Evolutionary conservation across 1,284 basidiomycete genomes (phyloP).

Genomic region (Tilletia horrida): DNA sequence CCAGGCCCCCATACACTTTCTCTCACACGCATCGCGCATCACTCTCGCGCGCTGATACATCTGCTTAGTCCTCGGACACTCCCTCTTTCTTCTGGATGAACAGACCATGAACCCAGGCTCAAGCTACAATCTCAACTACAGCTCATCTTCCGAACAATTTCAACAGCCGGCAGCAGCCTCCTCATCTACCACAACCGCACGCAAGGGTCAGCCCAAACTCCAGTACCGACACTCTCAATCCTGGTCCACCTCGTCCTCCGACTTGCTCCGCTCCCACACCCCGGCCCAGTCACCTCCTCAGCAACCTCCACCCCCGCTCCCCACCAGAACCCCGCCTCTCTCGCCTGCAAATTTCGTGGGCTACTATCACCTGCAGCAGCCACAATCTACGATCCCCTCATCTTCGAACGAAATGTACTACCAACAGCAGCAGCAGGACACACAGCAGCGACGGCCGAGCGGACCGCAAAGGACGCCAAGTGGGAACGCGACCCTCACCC

Average conservation of each 20-base stretch:
- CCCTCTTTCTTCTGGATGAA: no score
- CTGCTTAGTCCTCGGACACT: neutral
- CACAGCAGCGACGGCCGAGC: neutral
- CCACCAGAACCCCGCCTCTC: conserved; percentile 3
- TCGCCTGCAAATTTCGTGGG: neutral
- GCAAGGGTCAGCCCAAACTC: neutral
- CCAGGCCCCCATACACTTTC: neutral
- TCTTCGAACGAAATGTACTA: neutral
- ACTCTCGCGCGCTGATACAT: neutral
- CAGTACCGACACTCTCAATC: conserved; percentile 1
- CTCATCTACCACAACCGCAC: neutral
- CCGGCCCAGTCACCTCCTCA: neutral
- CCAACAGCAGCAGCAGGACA: conserved; percentile 1
- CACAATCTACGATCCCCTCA: neutral
- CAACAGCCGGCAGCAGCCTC: neutral
- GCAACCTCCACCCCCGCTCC: conserved; percentile 4
- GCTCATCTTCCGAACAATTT: neutral
- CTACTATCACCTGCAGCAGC: neutral
- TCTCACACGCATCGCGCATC: neutral
- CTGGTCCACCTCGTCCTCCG: conserved; percentile 7
- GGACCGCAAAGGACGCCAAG: neutral
- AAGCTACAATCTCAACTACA: neutral
- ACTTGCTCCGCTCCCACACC: conserved; percentile 1
- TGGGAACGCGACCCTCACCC: neutral
- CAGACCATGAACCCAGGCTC: conserved; percentile 6